Base-by-base conservation (phyloP, 768 basidiomycete species). In the Calvatia gigantea region DNA sequence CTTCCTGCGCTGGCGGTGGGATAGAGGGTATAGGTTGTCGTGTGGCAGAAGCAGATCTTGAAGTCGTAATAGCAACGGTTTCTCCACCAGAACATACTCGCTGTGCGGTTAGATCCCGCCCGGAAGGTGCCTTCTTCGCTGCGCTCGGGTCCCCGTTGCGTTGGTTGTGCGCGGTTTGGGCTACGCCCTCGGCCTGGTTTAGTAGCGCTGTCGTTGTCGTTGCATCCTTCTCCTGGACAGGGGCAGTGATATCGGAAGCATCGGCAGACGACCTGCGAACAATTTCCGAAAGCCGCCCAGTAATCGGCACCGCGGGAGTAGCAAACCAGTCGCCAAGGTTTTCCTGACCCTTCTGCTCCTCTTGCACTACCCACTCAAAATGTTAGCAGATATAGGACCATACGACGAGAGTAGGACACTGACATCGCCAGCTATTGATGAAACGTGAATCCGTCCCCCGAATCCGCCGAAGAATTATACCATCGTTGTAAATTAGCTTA, bases 401-500 rank as follows among this genome's bases (percentile, higher is more conserved):
- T 12, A 29, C n/a, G 9, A 17, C n/a, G 38, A 37, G 12, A 33
- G 5, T 32, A 23, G n/a, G 8, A 42, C 21, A 62, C 64, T 25
- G 49, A 70, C 71, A 33, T 51, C 56, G 49, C 69, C 69, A 70
- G 43, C 67, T 69, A 56, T 71, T 68, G 19, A 70, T 51, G 14
- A 54, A 55, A 17, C 56, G 62, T 15, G 23, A 42, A 8, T 42
- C 46, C 39, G 27, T 39, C 17, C 43, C 25, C 28, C 54, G 27
- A 2, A 14, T 61, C 51, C 21, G 56, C 51, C 7, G 59, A 39
- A 32, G 60, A 58, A 25, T 27, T 37, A 49, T 44, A 56, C 35
- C 58, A 49, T 64, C 65, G 62, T 51, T 60, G 17, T 23, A 69
- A 48, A 44, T 62, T 37, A 21, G 65, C 43, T 56, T 56, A 6